Evolutionary conservation across 1,139 yeast species (phyloP), one percentile per base, ranked within the genome.

Genomic region (Groenewaldozyma auringiensis): DNA sequence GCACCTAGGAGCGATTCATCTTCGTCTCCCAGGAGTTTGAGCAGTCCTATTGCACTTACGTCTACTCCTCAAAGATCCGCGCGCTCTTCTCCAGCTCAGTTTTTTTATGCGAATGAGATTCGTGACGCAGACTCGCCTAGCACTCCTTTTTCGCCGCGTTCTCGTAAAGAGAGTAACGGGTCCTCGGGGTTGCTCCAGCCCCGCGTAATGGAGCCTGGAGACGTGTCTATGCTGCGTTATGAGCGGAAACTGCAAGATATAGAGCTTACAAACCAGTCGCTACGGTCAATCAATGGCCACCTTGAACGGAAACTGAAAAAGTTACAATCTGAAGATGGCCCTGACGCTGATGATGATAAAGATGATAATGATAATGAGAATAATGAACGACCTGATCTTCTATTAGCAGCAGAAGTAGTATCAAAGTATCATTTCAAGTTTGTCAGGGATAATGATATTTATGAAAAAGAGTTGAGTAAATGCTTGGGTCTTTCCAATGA

Each of bases 231-330:
- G 21, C 25, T 35, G 16, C 21, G 38, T 11, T 4, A 4, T 3
- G 59, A 56, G 21, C 51, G 64, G 16, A 59, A 58, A 43, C 52
- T 60, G 6, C 47, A 52, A 51, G 64, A 61, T 37, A 42, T 61
- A 44, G 63, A 61, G 46, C 60, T 61, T 14, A 54, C 63, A 6
- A 61, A 61, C 47, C 47, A 53, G 20, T 58, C 63, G 2, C 46
- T 61, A 27, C 44, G 59, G 46, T 53, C 57, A 4, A 56, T 61
- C 13, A 61, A 61, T 50, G 53, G 55, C 42, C 58, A 53, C 43
- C 46, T 61, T 31, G 64, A 61, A 43, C 55, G 52, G 40, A 44
- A 50, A 38, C 40, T 59, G 27, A 47, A 57, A 58, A n/a, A 48
- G 51, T 16, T 55, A 46, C 39, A 47, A 46, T 11, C 56, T 58